These are phyloP conservation scores for Penicillium griseofulvum DNA, from an alignment of 2,329 filamentous ascomycete species.

Conservation along the genomic window DNA sequence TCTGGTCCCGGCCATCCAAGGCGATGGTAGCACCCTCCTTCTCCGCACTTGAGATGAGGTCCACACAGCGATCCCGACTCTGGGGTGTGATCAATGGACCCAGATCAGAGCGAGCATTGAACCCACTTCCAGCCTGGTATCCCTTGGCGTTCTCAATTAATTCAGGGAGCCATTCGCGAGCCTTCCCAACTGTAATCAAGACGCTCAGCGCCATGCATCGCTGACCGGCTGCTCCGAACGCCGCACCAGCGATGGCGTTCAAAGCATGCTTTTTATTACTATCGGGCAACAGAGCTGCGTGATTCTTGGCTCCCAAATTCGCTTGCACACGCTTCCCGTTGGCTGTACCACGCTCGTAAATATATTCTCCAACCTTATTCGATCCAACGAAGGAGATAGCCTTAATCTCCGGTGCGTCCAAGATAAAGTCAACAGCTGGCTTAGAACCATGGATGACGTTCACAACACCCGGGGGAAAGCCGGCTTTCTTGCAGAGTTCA, in stretches of 20 bases:
- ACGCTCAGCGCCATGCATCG: conserved; percentile 2
- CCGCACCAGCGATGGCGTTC: background rate
- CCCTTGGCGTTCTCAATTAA: conserved; percentile 57
- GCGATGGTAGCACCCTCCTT: conserved; percentile 60
- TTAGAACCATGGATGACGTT: conserved; percentile 38
- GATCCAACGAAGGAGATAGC: conserved; percentile 65
- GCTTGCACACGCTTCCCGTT: conserved; percentile 48
- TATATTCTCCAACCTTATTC: conserved; percentile 66
- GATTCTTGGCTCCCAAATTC: conserved; percentile 1
- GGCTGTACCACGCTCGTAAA: conserved; percentile 59
- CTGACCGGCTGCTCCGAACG: conserved; percentile 1
- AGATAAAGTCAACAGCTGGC: conserved; percentile 60
- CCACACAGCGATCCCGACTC: conserved; percentile 58
- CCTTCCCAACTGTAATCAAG: conserved; percentile 49
- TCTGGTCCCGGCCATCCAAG: conserved; percentile 41
- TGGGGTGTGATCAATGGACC: conserved; percentile 60
- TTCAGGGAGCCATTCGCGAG: conserved; percentile 60
- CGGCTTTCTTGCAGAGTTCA: conserved; percentile 57
- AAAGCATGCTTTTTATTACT: conserved; percentile 4
- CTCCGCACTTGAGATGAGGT: conserved; percentile 57
- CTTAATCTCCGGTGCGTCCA: conserved; percentile 64
- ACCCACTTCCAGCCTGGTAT: conserved; percentile 57
- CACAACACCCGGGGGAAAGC: conserved; percentile 30
- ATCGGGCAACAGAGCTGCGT: background rate
- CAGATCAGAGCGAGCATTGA: conserved; percentile 57